Conservation (phyloP, 1,284 basidiomycete species). For the Leccinum griseonigrum region DNA sequence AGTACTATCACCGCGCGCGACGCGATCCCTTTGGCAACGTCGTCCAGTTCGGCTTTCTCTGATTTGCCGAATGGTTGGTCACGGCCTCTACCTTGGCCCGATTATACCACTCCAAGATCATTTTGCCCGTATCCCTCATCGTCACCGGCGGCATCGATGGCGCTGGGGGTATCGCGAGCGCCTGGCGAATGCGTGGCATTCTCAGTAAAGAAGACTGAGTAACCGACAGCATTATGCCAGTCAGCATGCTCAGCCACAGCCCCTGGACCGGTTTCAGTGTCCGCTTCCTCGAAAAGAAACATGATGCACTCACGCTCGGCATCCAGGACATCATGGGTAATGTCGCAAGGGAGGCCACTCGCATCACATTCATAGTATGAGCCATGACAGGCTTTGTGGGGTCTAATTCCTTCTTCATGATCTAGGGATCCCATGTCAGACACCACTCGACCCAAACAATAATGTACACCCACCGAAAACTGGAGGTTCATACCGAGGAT, state of each 20-base stretch:
- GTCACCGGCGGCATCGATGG: slow-evolving; percentile 20
- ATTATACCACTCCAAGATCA: slow-evolving; percentile 24
- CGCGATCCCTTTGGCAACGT: slow-evolving; percentile 24
- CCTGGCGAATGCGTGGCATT: slow-evolving; percentile 25
- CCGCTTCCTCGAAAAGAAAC: neutral
- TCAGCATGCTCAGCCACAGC: slow-evolving; percentile 30
- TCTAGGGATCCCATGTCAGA: slow-evolving; percentile 33
- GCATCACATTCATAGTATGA: slow-evolving; percentile 74
- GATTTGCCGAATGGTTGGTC: slow-evolving; percentile 1
- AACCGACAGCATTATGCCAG: slow-evolving; percentile 22
- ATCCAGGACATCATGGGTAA: slow-evolving; percentile 63
- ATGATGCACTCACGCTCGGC: slow-evolving; percentile 45
- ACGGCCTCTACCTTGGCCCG: slow-evolving; percentile 3
- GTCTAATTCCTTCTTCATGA: slow-evolving; percentile 59
- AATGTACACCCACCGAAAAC: slow-evolving; percentile 52
- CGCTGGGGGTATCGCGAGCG: slow-evolving; percentile 21
- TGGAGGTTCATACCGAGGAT: slow-evolving; percentile 70
- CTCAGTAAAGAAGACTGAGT: slow-evolving; percentile 25
- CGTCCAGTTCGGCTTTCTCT: slow-evolving; percentile 28
- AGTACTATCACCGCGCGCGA: slow-evolving; percentile 8
- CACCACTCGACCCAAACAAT: neutral
- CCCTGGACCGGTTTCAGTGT: slow-evolving; percentile 17
- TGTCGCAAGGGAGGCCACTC: slow-evolving; percentile 56
- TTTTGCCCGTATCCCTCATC: slow-evolving; percentile 29
- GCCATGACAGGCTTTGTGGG: slow-evolving; percentile 52